Evolutionary conservation across 2,329 filamentous ascomycete genomes (phyloP), one percentile per base, ranked within the genome.

Genomic region (Pseudogymnoascus sp.): DNA sequence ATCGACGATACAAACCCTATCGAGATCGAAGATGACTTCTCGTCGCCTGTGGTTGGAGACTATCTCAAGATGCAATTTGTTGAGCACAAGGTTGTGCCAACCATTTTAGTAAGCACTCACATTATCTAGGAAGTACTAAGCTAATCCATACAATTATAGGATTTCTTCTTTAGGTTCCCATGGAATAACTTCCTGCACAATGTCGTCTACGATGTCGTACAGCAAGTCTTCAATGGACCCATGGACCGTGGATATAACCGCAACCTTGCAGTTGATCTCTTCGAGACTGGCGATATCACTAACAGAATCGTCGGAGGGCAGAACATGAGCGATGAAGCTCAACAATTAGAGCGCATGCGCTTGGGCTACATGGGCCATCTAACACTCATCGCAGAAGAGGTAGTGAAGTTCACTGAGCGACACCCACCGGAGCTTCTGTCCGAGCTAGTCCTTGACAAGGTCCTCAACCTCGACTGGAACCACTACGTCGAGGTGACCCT

Each of bases 141-240:
- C 63, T 66, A 65, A 72, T 45, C 26, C 33, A 31, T 63, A 29
- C 49, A 33, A 55, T 55, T 33, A 10, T 67, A 95, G 91, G 90
- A 92, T 63, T 97, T 97, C 79, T 99, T 99, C 78, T 99, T 99
- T 79, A 86, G 89, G 64, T 99, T 97, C 71, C 93, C 94, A 1
- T 99, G 94, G 94, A 99, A 99, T 76, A 99, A 99, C 74, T 99
- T 99, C 72, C 82, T 99, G 49, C 94, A 99, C 77, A 99, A 99
- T 72, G 94, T 99, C 45, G 94, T 99, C 58, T 99, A 99, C 73
- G 94, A 99, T 74, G 92, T 99, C 71, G 91, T 99, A 45, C 94
- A 99, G 74, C 94, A 99, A 78, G 94, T 99, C 0, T 97, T 99
- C 75, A 99, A 99, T 72, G 94, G 94, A 7, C 92, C 92, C 0